Percentiles rank a stretch among this genome's conserved stretches.
These are phyloP conservation scores for Rubroboletus satanas DNA, from an alignment of 768 basidiomycete species.

Conservation along the genomic window DNA sequence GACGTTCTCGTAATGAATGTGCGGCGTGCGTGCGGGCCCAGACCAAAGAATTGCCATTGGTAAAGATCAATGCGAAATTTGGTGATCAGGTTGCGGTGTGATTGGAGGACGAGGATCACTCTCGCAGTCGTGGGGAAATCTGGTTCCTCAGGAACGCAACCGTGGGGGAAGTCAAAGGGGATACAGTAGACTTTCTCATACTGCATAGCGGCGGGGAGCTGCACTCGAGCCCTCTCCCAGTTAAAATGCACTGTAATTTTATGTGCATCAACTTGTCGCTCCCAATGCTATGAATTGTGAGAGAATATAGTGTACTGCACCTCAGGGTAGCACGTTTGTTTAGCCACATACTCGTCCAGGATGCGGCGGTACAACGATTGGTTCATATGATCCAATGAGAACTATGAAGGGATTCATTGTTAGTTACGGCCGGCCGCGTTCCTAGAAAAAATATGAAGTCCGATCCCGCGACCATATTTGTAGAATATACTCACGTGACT, in stretches of 20 bases:
- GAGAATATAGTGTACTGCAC: neutral
- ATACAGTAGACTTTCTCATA: neutral
- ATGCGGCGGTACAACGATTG: neutral
- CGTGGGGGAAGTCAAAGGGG: neutral
- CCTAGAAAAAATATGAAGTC: too few species aligned
- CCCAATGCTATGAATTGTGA: neutral
- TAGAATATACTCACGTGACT: constrained; percentile 6
- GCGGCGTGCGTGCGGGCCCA: neutral
- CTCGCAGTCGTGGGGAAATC: neutral
- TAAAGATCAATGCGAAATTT: neutral
- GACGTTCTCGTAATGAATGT: neutral
- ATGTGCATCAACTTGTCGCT: neutral
- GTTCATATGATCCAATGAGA: neutral
- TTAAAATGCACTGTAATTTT: neutral
- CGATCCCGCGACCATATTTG: constrained; percentile 7
- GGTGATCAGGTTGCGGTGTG: neutral
- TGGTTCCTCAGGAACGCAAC: neutral
- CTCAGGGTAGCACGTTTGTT: neutral
- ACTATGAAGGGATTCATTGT: too few species aligned
- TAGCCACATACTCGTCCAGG: neutral
- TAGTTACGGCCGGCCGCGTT: too few species aligned
- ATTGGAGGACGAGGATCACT: neutral
- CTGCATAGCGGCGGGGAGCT: neutral
- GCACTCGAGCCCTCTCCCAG: neutral
- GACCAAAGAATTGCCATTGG: neutral